Evolutionary conservation across 2,329 filamentous ascomycete species (phyloP), one percentile per base, ranked within the genome.

Genomic region (Monosporascus sp.): DNA sequence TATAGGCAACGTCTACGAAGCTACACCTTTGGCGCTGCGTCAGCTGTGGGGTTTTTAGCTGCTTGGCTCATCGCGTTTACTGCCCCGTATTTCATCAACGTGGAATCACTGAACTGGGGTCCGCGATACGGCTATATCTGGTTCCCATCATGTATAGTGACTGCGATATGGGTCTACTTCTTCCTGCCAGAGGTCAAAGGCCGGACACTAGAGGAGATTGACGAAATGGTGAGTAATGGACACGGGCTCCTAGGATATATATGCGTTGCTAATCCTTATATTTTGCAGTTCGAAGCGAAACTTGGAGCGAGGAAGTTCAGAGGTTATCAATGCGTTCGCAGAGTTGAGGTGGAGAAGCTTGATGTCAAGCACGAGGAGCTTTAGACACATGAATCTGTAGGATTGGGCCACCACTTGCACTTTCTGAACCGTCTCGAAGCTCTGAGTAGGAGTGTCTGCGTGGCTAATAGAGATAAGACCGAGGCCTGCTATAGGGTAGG

Each of bases 61-160:
- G 77, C 76, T 7, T 80, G 77, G 77, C 67, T 76, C 8, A 75
- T 75, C 0, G 77, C 76, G 0, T 80, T 80, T 57, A 80, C 77
- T 0, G 76, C 77, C 6, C 77, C 77, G 1, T 80, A 80, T 62
- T 81, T 80, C 58, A 79, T 80, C 60, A 80, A 80, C 56, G 75
- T 77, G 0, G 67, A 68, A 22, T 64, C 73, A 3, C 64, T 81
- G 51, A 74, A 77, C 54, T 81, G 77, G 77, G 77, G 66, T 2
- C 77, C 77, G 0, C 71, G 74, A 56, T 80, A 80, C 56, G 73
- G 77, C 2, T 80, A 76, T 52, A 78, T 80, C 54, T 81, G 77
- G 77, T 73, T 65, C 48, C 66, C 66, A 7, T 65, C 61, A 20
- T 62, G 59, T 27, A 46, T 66, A 25, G 24, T 67, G 22, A 57